phyloP scores from a whole-genome alignment of 1,284 basidiomycete species.

The Golubevia sp. region DNA sequence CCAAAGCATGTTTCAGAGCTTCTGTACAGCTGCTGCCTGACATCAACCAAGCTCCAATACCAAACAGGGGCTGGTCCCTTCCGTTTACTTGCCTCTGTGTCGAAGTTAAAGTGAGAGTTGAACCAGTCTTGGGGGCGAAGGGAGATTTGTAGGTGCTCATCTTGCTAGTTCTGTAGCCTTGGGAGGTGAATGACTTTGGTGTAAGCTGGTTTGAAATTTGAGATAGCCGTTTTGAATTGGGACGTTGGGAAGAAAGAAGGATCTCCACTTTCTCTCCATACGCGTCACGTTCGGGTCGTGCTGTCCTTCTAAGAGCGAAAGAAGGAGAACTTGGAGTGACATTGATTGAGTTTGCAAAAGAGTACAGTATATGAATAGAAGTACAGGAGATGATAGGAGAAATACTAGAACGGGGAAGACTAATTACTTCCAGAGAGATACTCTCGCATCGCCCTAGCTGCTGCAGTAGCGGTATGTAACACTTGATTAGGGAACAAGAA shows the following conservation, averaged over 20 bases:
- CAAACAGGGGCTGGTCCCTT: slow-evolving; percentile 24
- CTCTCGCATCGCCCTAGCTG: no score
- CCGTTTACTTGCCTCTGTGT: slow-evolving; percentile 22
- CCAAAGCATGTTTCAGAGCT: slow-evolving; percentile 21
- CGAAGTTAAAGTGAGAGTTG: slow-evolving; percentile 13
- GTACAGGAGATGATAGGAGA: no score
- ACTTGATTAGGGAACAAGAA: no score
- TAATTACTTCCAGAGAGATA: no score
- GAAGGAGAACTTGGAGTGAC: background rate
- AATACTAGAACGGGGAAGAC: no score
- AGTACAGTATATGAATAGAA: slow-evolving; percentile 5
- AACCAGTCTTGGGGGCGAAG: slow-evolving; percentile 4
- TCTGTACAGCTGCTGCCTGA: slow-evolving; percentile 14
- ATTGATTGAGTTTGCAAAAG: slow-evolving; percentile 6
- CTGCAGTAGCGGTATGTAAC: no score
- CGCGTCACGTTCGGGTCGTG: background rate
- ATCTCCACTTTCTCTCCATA: no score
- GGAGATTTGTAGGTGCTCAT: slow-evolving; percentile 9
- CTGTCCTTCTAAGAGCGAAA: background rate
- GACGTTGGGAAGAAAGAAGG: no score
- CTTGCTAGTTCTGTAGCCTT: no score
- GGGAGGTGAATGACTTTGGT: no score
- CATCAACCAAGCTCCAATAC: slow-evolving; percentile 36
- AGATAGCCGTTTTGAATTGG: no score
- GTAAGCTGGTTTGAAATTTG: no score